These are phyloP conservation scores for Phytopythium delawarense DNA, from an alignment of 352 stramenopile genomes.

Conservation along the genomic window DNA sequence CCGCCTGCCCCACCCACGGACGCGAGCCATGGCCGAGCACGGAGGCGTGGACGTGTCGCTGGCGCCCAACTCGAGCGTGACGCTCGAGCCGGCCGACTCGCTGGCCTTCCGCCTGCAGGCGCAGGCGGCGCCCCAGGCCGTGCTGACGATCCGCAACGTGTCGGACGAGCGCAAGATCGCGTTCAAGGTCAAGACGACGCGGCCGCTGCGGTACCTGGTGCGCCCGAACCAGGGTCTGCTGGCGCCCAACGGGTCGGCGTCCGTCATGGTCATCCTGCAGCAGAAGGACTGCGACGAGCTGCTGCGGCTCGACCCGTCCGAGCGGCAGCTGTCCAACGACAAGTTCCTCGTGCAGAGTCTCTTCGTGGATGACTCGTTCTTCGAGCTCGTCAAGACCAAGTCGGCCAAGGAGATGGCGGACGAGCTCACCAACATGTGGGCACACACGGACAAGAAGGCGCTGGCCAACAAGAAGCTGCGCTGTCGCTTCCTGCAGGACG, in stretches of 20 bases:
- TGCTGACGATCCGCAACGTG: conserved; percentile 83
- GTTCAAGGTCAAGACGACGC: conserved; percentile 89
- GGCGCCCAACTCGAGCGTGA: conserved; percentile 71
- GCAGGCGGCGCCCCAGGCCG: conserved; percentile 63
- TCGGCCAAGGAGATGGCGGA: conserved; percentile 85
- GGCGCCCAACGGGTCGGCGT: conserved; percentile 64
- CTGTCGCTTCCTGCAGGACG: conserved; percentile 76
- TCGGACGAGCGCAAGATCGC: conserved; percentile 78
- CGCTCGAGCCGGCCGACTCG: conserved; percentile 78
- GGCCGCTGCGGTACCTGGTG: conserved; percentile 86
- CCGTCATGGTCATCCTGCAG: conserved; percentile 86
- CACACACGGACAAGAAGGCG: conserved; percentile 69
- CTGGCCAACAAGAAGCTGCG: conserved; percentile 88
- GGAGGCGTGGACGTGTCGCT: conserved; percentile 48
- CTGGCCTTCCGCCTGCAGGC: conserved; percentile 68
- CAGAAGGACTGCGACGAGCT: conserved; percentile 88
- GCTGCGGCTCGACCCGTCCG: conserved; percentile 62
- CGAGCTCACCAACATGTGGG: conserved; percentile 86
- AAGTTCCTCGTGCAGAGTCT: conserved; percentile 90
- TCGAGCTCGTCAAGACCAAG: conserved; percentile 84
- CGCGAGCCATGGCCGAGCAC: conserved; percentile 33
- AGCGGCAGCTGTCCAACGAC: conserved; percentile 84
- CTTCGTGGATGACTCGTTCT: conserved; percentile 81
- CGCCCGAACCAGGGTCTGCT: conserved; percentile 85
- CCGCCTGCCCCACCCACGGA: background rate